These are phyloP conservation scores for Ophiostoma tasmaniense DNA, from an alignment of 2,329 filamentous ascomycete genomes.

Conservation along the genomic window DNA sequence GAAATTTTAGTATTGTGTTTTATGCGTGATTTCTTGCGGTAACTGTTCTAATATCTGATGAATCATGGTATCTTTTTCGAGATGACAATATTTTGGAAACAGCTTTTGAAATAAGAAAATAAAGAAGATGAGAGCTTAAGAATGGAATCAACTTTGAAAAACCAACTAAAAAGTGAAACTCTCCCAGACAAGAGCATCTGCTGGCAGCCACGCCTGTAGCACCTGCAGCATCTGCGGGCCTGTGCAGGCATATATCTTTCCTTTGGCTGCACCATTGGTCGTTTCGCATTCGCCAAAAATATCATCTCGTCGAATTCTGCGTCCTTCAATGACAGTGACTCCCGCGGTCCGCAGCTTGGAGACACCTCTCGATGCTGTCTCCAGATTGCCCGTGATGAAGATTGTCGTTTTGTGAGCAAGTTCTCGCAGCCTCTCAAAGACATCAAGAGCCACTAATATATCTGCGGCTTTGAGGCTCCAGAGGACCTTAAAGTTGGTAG, in stretches of 20 bases:
- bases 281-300: slow-evolving; percentile 24
- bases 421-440: slow-evolving; percentile 42
- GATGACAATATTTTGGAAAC: neutral
- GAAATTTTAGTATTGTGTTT: neutral
- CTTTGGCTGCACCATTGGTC: slow-evolving; percentile 25
- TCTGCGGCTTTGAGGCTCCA: slow-evolving; percentile 62
- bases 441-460: slow-evolving; percentile 51
- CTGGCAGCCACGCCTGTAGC: slow-evolving; percentile 44
- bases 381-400: slow-evolving; percentile 48
- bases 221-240: slow-evolving; percentile 34
- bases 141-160: slow-evolving; percentile 23
- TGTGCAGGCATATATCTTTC: slow-evolving; percentile 45
- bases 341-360: slow-evolving; percentile 22
- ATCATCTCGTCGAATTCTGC: slow-evolving; percentile 36
- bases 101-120: neutral
- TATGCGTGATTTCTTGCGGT: too few species aligned
- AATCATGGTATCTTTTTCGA: too few species aligned
- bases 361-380: neutral
- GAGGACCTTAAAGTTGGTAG: slow-evolving; percentile 42
- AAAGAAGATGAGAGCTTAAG: too few species aligned
- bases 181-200: slow-evolving; percentile 48
- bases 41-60: too few species aligned
- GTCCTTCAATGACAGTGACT: slow-evolving; percentile 25
- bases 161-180: slow-evolving; percentile 42
- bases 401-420: slow-evolving; percentile 47